These are phyloP conservation scores for Pleurotus pulmonarius DNA, from an alignment of 768 basidiomycete genomes.

Conservation along the genomic window DNA sequence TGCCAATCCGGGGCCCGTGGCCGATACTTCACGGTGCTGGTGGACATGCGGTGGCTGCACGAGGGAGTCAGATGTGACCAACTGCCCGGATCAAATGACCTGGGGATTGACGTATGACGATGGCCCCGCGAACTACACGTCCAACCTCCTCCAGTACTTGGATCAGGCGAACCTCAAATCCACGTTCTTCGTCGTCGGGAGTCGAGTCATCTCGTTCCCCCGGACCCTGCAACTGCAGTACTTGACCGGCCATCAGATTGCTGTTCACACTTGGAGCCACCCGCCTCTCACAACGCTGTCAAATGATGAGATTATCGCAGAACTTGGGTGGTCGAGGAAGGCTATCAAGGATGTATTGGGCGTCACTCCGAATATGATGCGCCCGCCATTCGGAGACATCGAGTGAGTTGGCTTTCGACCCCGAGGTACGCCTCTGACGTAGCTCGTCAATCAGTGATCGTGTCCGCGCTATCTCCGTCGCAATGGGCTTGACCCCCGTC, in stretches of 20 bases:
- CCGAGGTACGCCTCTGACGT: not conserved
- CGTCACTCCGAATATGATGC: conserved; percentile 74
- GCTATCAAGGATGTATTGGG: conserved; percentile 80
- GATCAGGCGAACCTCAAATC: conserved; percentile 60
- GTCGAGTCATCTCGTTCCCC: conserved; percentile 71
- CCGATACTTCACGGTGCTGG: conserved; percentile 63
- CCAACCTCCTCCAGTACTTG: conserved; percentile 69
- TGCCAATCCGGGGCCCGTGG: conserved; percentile 49
- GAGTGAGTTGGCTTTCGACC: conserved; percentile 40
- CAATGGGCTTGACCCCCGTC: conserved; percentile 80
- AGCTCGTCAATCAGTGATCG: conserved; percentile 52
- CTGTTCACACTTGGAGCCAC: conserved; percentile 70
- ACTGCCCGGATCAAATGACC: conserved; percentile 64
- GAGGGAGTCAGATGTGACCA: conserved; percentile 60
- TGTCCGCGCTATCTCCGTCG: conserved; percentile 76
- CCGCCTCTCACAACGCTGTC: conserved; percentile 65
- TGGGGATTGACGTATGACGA: conserved; percentile 70
- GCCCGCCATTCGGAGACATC: conserved; percentile 81
- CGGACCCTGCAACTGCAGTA: conserved; percentile 70
- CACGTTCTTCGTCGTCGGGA: conserved; percentile 88
- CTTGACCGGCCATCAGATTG: conserved; percentile 76
- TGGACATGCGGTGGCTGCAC: conserved; percentile 80
- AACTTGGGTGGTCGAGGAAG: conserved; percentile 85
- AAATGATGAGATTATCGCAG: conserved; percentile 82
- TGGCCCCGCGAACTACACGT: conserved; percentile 77